These are phyloP conservation scores for Ophiostoma fasciatum DNA, from an alignment of 2,329 filamentous ascomycete genomes.

Conservation along the genomic window DNA sequence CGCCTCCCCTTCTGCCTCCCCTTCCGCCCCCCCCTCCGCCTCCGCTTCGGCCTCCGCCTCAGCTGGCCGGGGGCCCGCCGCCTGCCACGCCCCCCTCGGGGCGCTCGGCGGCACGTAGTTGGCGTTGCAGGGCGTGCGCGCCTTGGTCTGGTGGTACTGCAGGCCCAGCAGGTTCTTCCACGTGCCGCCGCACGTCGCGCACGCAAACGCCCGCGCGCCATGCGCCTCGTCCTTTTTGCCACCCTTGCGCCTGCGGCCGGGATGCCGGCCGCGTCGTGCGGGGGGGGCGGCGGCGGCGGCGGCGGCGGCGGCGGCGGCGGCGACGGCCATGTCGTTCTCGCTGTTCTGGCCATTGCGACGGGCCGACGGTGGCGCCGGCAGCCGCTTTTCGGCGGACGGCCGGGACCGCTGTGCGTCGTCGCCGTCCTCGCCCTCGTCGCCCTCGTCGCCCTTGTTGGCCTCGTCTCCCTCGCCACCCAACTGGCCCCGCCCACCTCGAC, in stretches of 20 bases:
- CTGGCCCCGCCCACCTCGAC: not conserved
- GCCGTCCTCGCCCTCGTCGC: not conserved
- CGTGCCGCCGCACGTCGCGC: constrained; percentile 35
- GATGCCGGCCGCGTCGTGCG: not conserved
- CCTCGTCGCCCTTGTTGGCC: not conserved
- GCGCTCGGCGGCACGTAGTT: constrained; percentile 23
- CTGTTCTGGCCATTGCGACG: too few relatives aligned
- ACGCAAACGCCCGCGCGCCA: constrained; percentile 22
- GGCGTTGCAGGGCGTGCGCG: constrained; percentile 38
- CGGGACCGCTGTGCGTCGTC: constrained; percentile 1
- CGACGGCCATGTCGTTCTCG: too few relatives aligned
- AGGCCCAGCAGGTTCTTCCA: constrained; percentile 46
- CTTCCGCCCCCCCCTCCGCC: too few relatives aligned
- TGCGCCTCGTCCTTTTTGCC: not conserved
- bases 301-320: too few relatives aligned
- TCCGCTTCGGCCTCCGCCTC: too few relatives aligned
- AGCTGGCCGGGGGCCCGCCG: too few relatives aligned
- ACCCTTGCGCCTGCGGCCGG: not conserved
- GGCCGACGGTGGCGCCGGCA: too few relatives aligned
- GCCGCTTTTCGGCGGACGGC: too few relatives aligned
- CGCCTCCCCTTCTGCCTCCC: too few relatives aligned
- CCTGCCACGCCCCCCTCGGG: too few relatives aligned
- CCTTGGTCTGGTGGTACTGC: constrained; percentile 43
- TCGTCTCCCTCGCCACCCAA: not conserved
- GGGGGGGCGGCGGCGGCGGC: not conserved